phyloP scores from a whole-genome alignment of 176 grass and related monocot species.

The Oryza punctata region DNA sequence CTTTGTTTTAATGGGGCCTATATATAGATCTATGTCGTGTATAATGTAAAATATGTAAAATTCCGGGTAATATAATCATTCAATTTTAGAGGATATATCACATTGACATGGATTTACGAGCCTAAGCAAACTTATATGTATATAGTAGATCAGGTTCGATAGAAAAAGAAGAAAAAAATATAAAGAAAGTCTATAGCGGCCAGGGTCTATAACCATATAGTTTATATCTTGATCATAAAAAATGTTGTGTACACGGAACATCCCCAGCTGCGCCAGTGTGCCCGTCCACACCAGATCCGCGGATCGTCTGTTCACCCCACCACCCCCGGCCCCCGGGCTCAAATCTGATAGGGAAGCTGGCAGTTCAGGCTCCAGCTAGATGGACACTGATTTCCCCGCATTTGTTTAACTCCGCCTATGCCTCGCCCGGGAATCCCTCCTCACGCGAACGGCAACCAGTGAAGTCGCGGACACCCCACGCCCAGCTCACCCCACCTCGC shows the following conservation, averaged over 20 bases:
- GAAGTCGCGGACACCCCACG: constrained; percentile 34
- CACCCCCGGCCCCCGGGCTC: neutral
- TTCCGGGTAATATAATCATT: too few relatives aligned
- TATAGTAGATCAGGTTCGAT: too few relatives aligned
- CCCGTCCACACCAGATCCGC: constrained; percentile 29
- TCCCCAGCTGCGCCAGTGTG: neutral
- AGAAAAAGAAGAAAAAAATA: too few relatives aligned
- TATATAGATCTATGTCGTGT: too few relatives aligned
- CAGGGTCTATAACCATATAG: too few relatives aligned
- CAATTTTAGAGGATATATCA: too few relatives aligned
- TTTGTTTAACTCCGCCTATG: constrained; percentile 45
- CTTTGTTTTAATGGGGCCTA: too few relatives aligned
- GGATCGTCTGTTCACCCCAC: constrained; percentile 21
- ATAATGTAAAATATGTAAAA: too few relatives aligned
- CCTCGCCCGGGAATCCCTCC: constrained; percentile 57
- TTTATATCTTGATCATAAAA: neutral
- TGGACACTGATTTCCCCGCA: constrained; percentile 13
- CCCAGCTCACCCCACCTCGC: constrained; percentile 41
- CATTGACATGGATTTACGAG: too few relatives aligned
- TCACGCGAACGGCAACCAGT: constrained; percentile 42
- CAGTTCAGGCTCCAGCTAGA: constrained; percentile 25
- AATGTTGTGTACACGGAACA: neutral
- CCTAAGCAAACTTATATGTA: too few relatives aligned
- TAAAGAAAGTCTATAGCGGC: too few relatives aligned
- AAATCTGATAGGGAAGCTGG: constrained; percentile 21